Evolutionary conservation across 441 rosid genomes (phyloP), one percentile per base, ranked within the genome.

Genomic region (Erodium trifolium): DNA sequence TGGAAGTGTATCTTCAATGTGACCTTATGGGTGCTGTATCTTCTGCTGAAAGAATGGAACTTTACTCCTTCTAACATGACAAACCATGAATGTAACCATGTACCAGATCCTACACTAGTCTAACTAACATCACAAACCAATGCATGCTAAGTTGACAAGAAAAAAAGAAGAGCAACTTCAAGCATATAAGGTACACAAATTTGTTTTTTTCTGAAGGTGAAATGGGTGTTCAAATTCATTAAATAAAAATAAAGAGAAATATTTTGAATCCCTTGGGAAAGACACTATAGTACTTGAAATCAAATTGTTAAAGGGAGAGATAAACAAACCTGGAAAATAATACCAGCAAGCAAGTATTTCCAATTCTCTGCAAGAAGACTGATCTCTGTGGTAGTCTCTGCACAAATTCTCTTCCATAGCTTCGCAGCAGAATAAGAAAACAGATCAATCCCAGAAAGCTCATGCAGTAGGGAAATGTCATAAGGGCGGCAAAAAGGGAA

Each of bases 401-500:
- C 87, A 77, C 87, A 92, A 66, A 92, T 66, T 82, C 95, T 85
- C 87, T 86, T 95, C 98, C 98, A 92, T 62, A 92, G 78, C 98
- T 95, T 71, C 82, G 78, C 53, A 77, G 51, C 67, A 31, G 41
- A 64, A 63, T 3, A 72, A 10, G 3, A 23, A 66, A 65, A 19
- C 45, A 55, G 65, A 78, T 73, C 72, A 77, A 77, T 60, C 39
- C 63, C 65, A 69, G 23, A 63, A 66, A 53, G 67, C 67, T 8
- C 49, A 8, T 8, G 71, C 57, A 63, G 27, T 23, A 17, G 16
- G 11, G 29, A 68, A 70, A 2, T 4, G 19, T 5, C 18, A 0
- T 11, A 18, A 70, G 41, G 8, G 14, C 8, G 17, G 34, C 4
- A 49, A 35, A 3, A 35, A 60, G 68, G 27, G 0, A 53, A 18